These are phyloP conservation scores for Suhomyces emberorum DNA, from an alignment of 805 yeast species.

Conservation along the genomic window DNA sequence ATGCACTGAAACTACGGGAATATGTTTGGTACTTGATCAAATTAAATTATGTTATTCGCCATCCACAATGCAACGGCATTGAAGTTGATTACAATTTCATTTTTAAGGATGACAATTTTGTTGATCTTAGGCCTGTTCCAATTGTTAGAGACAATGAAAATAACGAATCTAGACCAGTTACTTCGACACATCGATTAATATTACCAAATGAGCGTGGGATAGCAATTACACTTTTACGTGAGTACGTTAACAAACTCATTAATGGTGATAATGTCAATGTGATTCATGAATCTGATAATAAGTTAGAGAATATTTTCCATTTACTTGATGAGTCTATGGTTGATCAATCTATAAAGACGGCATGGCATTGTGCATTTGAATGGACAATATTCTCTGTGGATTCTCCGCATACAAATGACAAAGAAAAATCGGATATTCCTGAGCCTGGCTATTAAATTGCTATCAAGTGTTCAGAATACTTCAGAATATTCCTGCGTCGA, in stretches of 20 bases:
- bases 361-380: constrained; percentile 17
- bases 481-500: too few relatives aligned
- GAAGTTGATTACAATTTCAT: constrained; percentile 13
- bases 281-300: constrained; percentile 8
- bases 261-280: constrained; percentile 5
- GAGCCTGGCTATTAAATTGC: too few relatives aligned
- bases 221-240: constrained; percentile 19
- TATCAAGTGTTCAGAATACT: too few relatives aligned
- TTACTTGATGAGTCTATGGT: constrained; percentile 18
- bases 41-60: constrained; percentile 14
- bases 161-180: too few relatives aligned
- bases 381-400: too few relatives aligned
- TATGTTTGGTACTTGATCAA: constrained; percentile 31
- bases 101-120: constrained; percentile 6
- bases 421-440: too few relatives aligned
- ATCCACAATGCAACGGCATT: constrained; percentile 9
- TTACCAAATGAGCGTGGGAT: constrained; percentile 21
- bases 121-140: too few relatives aligned
- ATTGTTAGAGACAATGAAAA: too few relatives aligned
- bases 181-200: constrained; percentile 7
- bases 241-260: constrained; percentile 14
- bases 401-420: too few relatives aligned
- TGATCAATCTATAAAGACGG: constrained; percentile 13
- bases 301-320: constrained; percentile 14
- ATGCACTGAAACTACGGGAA: constrained; percentile 26